Percentiles rank a stretch among this genome's conserved stretches.
These are phyloP conservation scores for Neurospora sp. DNA, from an alignment of 495 filamentous ascomycete species.

Conservation along the genomic window DNA sequence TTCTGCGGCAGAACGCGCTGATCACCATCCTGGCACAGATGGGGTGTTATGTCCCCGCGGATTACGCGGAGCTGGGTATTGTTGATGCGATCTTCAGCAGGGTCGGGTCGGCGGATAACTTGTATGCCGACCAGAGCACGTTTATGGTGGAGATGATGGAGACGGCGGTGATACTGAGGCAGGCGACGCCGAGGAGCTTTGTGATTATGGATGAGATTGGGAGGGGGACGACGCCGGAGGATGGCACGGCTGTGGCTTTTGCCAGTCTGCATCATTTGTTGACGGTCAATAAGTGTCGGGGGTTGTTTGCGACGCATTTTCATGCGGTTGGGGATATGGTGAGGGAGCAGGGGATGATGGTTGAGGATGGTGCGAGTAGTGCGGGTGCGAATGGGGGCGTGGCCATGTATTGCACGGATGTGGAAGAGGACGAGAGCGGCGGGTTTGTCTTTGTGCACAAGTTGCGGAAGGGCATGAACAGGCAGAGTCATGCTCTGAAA, in stretches of 20 bases:
- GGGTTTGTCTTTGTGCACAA: conserved; percentile 83
- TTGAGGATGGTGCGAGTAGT: conserved; percentile 34
- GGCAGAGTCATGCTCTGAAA: conserved; percentile 79
- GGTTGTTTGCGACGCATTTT: conserved; percentile 93
- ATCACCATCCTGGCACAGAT: conserved; percentile 89
- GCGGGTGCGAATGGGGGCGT: conserved; percentile 40
- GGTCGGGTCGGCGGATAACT: conserved; percentile 85
- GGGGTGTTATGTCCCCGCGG: conserved; percentile 83
- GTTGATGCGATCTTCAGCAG: conserved; percentile 90
- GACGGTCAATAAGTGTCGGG: conserved; percentile 61
- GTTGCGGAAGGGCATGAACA: conserved; percentile 73
- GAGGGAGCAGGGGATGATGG: conserved; percentile 19
- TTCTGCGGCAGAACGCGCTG: conserved; percentile 86
- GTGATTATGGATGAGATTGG: conserved; percentile 99
- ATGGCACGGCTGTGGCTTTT: conserved; percentile 82
- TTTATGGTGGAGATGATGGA: conserved; percentile 91
- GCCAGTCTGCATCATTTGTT: conserved; percentile 78
- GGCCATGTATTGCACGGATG: conserved; percentile 82
- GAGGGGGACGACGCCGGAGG: conserved; percentile 83
- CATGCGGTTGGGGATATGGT: conserved; percentile 72
- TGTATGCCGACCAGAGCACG: conserved; percentile 85
- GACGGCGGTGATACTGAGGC: conserved; percentile 56
- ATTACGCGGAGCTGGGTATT: conserved; percentile 72
- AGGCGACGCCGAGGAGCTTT: conserved; percentile 61
- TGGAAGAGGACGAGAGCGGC: conserved; percentile 54